Percentiles rank a stretch among this genome's conserved stretches.
These are phyloP conservation scores for Cucumis melo DNA, from an alignment of 306 rosid genomes.

Conservation along the genomic window DNA sequence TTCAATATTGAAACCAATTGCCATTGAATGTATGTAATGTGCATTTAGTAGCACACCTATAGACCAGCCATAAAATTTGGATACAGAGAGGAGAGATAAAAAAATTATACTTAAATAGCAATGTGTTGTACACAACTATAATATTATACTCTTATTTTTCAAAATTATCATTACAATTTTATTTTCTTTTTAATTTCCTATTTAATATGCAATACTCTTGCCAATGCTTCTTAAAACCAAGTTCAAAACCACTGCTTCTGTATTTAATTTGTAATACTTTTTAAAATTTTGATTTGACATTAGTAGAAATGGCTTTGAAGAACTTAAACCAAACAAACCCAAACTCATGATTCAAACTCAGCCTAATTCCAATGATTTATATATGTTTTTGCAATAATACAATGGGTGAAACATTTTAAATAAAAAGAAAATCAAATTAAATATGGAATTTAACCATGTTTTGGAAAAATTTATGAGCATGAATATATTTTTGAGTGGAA, in stretches of 20 bases:
- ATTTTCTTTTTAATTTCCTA: neutral
- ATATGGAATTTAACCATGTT: too few species aligned
- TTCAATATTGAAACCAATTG: slow-evolving; percentile 46
- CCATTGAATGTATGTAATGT: slow-evolving; percentile 48
- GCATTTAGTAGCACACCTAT: slow-evolving; percentile 42
- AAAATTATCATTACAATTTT: neutral
- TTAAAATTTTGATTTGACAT: too few species aligned
- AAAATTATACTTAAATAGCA: neutral
- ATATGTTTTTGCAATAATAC: too few species aligned
- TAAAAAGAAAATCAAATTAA: too few species aligned
- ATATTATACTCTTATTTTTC: neutral
- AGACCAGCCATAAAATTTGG: slow-evolving; percentile 35
- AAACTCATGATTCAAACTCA: too few species aligned
- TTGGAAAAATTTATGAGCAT: too few species aligned
- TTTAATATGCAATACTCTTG: neutral
- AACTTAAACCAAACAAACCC: too few species aligned
- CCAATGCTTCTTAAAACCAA: neutral
- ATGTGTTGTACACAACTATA: neutral
- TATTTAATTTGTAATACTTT: neutral
- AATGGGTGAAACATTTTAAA: too few species aligned
- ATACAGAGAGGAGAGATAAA: neutral
- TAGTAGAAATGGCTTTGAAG: too few species aligned
- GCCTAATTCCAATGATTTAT: too few species aligned
- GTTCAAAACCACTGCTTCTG: neutral
- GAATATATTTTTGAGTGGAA: too few species aligned